A percentile compares a stretch with the other conserved stretches of the same genome.
These are phyloP conservation scores for Pseudocercospora crystallina DNA, from an alignment of 2,329 filamentous ascomycete genomes.

Conservation along the genomic window DNA sequence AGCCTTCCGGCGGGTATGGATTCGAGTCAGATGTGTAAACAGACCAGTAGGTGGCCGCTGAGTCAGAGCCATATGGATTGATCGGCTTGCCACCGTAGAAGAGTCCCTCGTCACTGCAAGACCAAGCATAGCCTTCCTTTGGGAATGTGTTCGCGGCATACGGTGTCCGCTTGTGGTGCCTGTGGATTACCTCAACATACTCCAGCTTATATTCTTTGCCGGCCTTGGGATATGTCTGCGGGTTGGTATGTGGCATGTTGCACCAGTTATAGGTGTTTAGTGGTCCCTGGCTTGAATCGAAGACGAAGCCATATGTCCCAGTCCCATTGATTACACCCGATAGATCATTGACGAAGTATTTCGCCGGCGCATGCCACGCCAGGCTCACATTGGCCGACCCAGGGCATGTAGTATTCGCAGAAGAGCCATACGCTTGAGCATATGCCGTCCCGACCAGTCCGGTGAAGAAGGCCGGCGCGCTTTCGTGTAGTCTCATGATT, in stretches of 20 bases:
- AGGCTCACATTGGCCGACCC: constrained; percentile 39
- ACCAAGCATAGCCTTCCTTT: constrained; percentile 68
- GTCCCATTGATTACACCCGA: constrained; percentile 55
- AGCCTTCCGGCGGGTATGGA: constrained; percentile 65
- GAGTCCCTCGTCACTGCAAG: constrained; percentile 68
- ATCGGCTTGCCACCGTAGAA: constrained; percentile 68
- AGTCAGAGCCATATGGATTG: constrained; percentile 44
- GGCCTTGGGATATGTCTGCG: constrained; percentile 59
- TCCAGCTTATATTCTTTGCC: constrained; percentile 59
- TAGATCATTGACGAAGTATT: constrained; percentile 62
- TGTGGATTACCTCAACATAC: constrained; percentile 80
- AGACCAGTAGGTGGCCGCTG: constrained; percentile 64
- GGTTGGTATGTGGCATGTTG: constrained; percentile 83
- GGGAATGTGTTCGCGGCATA: constrained; percentile 78
- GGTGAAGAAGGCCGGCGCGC: constrained; percentile 23
- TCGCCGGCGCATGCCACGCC: constrained; percentile 59
- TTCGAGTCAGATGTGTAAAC: constrained; percentile 63
- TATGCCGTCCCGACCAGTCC: not conserved
- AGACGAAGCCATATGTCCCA: constrained; percentile 73
- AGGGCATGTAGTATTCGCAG: constrained; percentile 5
- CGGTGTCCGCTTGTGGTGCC: constrained; percentile 81
- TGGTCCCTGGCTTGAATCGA: constrained; percentile 59
- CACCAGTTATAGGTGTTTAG: constrained; percentile 75
- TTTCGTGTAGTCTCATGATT: constrained; percentile 32
- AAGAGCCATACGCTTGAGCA: too few species aligned